Percentiles rank a stretch among this genome's conserved stretches.
These are phyloP conservation scores for Aureobasidium vineae DNA, from an alignment of 2,329 filamentous ascomycete genomes.

Conservation along the genomic window DNA sequence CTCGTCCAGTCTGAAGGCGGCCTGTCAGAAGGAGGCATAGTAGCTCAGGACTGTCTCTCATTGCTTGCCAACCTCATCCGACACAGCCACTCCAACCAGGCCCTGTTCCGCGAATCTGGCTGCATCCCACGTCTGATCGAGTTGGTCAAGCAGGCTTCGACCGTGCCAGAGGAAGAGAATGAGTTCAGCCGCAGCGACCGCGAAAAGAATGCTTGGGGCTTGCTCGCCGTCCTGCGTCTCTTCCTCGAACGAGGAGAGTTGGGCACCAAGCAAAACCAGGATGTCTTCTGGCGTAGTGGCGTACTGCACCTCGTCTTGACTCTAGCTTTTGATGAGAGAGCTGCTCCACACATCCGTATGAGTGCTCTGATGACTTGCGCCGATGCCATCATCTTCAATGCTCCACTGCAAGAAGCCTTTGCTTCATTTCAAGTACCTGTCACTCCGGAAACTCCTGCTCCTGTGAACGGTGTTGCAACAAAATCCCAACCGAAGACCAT, in stretches of 20 bases:
- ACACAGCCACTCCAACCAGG: conserved; percentile 88
- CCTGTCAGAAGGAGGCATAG: conserved; percentile 75
- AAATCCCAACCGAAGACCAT: conserved; percentile 49
- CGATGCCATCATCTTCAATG: conserved; percentile 81
- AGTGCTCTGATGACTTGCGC: conserved; percentile 85
- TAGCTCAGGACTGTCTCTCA: conserved; percentile 90
- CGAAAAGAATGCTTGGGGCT: conserved; percentile 90
- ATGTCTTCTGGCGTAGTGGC: conserved; percentile 78
- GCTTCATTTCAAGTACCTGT: conserved; percentile 74
- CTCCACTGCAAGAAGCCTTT: conserved; percentile 79
- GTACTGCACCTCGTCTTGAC: conserved; percentile 76
- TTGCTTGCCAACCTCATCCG: conserved; percentile 84
- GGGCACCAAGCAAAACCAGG: conserved; percentile 79
- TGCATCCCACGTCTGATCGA: conserved; percentile 54
- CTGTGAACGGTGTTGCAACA: conserved; percentile 51
- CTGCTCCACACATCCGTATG: conserved; percentile 74
- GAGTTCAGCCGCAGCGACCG: conserved; percentile 71
- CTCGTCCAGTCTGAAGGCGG: conserved; percentile 81
- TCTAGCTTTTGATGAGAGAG: conserved; percentile 72
- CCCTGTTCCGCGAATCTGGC: conserved; percentile 86
- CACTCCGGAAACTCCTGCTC: conserved; percentile 34
- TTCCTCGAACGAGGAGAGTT: conserved; percentile 80
- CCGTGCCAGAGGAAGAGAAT: conserved; percentile 54
- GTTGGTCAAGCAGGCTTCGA: conserved; percentile 54
- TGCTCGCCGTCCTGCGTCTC: conserved; percentile 80